Evolutionary conservation across 148 eudicot genomes (phyloP), one percentile per base, ranked within the genome.

Genomic region (Persicaria maculosa): DNA sequence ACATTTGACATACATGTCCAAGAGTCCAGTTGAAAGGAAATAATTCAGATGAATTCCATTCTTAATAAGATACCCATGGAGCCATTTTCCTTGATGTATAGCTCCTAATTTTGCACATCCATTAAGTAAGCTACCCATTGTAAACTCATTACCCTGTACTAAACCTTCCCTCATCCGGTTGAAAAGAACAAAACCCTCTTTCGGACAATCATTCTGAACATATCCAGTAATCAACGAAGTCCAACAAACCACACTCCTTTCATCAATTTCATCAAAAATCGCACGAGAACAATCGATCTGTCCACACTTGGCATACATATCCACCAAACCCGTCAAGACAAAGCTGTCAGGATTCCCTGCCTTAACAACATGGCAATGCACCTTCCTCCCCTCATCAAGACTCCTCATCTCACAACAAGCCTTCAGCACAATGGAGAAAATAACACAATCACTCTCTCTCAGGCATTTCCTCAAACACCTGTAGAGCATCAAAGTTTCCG

Each of bases 31-130:
- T 16, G 85, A 78, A 54, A 93, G 75, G 73, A 78, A 78, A 11
- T 88, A 75, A 84, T 84, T 82, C 55, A 83, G 44, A 80, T 78
- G 64, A 43, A 85, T 85, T 44, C 91, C 93, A 44, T 77, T 83
- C 83, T 89, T 93, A 46, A 89, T 83, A 64, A 87, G 14, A 75
- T 80, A 83, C 67, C 98, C 97, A 76, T 91, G 98, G 78, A 88
- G 81, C 97, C 97, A 91, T 71, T 82, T 93, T 65, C 98, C 98
- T 78, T 93, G 98, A 86, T 91, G 98, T 52, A 93, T 79, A 84
- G 92, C 88, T 73, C 95, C 84, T 75, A 88, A 77, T 68, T 88
- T 89, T 15, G 86, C 84, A 76, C 95, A 92, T 1, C 88, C 91
- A 0, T 81, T 82, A 40, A 89, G 81, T 72, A 93, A 59, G 74